These are phyloP conservation scores for Xanthoconium separans DNA, from an alignment of 1,284 basidiomycete genomes.

Conservation along the genomic window DNA sequence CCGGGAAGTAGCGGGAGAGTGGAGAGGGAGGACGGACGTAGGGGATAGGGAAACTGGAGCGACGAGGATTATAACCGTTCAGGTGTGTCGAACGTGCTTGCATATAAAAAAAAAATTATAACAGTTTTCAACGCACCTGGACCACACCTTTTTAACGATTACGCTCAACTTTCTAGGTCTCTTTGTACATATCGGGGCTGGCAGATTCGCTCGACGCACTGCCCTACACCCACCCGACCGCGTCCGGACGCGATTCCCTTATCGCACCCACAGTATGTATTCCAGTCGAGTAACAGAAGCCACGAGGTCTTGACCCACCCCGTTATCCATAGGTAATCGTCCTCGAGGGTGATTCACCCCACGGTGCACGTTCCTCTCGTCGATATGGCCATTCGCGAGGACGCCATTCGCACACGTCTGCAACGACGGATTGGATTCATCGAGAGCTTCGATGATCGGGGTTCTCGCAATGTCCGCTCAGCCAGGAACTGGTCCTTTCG, in stretches of 20 bases:
- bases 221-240: slow-evolving; percentile 23
- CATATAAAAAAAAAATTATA: slow-evolving; percentile 28
- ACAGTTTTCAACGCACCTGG: no score
- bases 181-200: slow-evolving; percentile 32
- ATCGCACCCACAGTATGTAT: neutral
- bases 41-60: slow-evolving; percentile 13
- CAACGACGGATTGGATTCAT: no score
- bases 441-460: no score
- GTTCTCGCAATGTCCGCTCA: no score
- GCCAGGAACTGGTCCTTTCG: no score
- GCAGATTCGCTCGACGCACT: slow-evolving; percentile 22
- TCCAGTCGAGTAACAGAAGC: neutral
- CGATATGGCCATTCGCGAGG: no score
- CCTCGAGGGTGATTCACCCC: slow-evolving; percentile 1
- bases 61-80: slow-evolving; percentile 17
- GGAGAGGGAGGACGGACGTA: slow-evolving; percentile 10
- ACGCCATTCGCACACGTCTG: no score
- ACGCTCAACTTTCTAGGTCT: slow-evolving; percentile 18
- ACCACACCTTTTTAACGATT: slow-evolving; percentile 14
- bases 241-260: slow-evolving; percentile 18
- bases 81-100: slow-evolving; percentile 32
- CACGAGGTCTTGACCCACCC: slow-evolving; percentile 10
- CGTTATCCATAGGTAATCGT: neutral
- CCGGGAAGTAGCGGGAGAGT: slow-evolving; percentile 14
- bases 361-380: no score